Evolutionary conservation across 2,329 filamentous ascomycete species (phyloP), one percentile per base, ranked within the genome.

Genomic region (Talaromyces sp.): DNA sequence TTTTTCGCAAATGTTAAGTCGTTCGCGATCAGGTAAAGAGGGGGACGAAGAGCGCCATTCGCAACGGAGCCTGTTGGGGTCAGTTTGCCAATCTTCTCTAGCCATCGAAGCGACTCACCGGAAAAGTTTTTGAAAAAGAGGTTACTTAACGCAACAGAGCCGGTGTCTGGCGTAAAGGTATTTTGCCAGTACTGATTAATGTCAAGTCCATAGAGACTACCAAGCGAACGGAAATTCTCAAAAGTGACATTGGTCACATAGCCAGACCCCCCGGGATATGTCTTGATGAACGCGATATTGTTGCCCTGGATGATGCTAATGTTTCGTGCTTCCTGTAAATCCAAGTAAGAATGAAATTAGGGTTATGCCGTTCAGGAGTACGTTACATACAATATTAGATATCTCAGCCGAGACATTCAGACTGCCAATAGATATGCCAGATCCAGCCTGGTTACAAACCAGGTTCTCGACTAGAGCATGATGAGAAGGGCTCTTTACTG

Each of bases 271-370:
- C 77, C 77, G 0, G 77, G 77, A 64, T 74, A 79, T 10, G 77
- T 78, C 64, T 79, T 79, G 68, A 78, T 79, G 62, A 79, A 77
- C 17, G 73, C 68, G 31, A 79, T 76, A 52, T 78, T 73, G 58
- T 73, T 78, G 3, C 73, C 75, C 61, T 83, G 71, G 17, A 75
- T 73, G 22, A 76, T 73, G 49, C 71, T 74, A 43, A 79, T 78
- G 45, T 79, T 78, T 15, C 71, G 69, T 10, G 73, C 73, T 58
- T 69, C 70, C 73, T 74, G n/a, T 25, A 41, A 1, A 3, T 11
- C 3, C 49, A 35, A 52, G 25, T 52, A 2, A 52, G 49, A 1
- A 19, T 52, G 27, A 33, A 33, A 8, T 10, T 35, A 52, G 27
- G 49, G 49, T 3, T 52, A 31, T 31, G 27, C 1, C 27, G 27